Conservation (phyloP, 805 yeast genomes). For the Blastobotrys robertii region DNA sequence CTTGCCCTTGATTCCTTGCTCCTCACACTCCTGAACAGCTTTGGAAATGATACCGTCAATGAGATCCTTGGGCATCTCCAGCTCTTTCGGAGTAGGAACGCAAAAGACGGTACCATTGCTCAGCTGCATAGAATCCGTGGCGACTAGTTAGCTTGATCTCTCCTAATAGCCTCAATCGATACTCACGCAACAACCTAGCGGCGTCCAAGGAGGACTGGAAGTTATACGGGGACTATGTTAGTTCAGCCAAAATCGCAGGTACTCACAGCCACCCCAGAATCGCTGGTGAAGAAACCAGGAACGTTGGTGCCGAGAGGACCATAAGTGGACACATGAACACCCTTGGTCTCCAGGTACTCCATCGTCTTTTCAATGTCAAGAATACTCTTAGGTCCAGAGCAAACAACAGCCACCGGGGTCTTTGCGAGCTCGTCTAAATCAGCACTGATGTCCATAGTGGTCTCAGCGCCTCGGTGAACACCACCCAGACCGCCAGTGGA, state of each 20-base stretch:
- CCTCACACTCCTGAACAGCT: slow-evolving; percentile 49
- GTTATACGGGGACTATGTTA: slow-evolving; percentile 46
- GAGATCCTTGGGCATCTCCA: slow-evolving; percentile 45
- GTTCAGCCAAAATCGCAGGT: neutral
- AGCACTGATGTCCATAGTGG: slow-evolving; percentile 74
- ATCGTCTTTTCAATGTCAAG: slow-evolving; percentile 70
- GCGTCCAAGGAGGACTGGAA: slow-evolving; percentile 47
- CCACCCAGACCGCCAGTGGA: slow-evolving; percentile 95
- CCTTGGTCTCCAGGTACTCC: slow-evolving; percentile 85
- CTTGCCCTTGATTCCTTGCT: slow-evolving; percentile 53
- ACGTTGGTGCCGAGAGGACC: slow-evolving; percentile 44
- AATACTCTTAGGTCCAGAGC: slow-evolving; percentile 86
- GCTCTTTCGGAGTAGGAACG: slow-evolving; percentile 64
- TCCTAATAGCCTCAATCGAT: neutral
- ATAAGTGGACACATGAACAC: slow-evolving; percentile 71
- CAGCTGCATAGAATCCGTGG: slow-evolving; percentile 40
- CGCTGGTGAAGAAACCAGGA: slow-evolving; percentile 77
- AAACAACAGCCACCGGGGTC: slow-evolving; percentile 83
- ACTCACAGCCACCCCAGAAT: slow-evolving; percentile 46
- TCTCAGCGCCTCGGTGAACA: slow-evolving; percentile 70
- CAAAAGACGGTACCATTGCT: slow-evolving; percentile 69
- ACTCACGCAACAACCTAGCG: slow-evolving; percentile 47
- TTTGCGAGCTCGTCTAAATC: slow-evolving; percentile 76
- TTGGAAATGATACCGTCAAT: slow-evolving; percentile 48
- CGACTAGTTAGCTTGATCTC: slow-evolving; percentile 14